A percentile compares a stretch with the other conserved stretches of the same genome.
Conservation (phyloP, 2,329 filamentous ascomycete genomes). For the Fusarium tjaetaba region DNA sequence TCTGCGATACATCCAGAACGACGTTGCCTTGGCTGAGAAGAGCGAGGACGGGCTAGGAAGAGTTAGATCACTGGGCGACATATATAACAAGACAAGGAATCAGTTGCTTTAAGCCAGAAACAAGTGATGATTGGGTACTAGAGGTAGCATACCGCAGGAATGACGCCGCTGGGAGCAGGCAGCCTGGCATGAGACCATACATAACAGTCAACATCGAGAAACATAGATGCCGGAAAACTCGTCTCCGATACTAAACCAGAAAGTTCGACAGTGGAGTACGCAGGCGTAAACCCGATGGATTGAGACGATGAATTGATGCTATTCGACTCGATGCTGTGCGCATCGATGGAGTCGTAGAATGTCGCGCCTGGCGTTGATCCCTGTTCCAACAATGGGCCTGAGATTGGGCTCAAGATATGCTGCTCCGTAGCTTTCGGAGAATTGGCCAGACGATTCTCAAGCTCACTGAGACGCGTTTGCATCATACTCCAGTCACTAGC, state of each 20-base stretch:
- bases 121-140: too few species aligned
- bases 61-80: too few species aligned
- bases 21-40: background rate
- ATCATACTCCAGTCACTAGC: background rate
- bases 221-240: background rate
- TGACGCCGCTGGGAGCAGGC: background rate
- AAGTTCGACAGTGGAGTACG: background rate
- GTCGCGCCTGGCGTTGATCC: background rate
- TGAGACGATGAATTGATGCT: background rate
- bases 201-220: background rate
- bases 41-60: background rate
- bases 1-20: background rate
- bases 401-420: background rate
- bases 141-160: background rate
- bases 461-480: background rate
- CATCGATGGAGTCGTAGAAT: background rate
- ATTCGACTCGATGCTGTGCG: background rate
- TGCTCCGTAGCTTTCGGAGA: background rate
- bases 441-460: background rate
- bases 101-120: too few species aligned
- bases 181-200: background rate
- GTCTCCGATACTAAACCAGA: accelerated
- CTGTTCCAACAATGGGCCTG: background rate
- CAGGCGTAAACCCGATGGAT: background rate
- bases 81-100: too few species aligned